Conservation (phyloP, 2,329 filamentous ascomycete species). For the Metarhizium brunneum region DNA sequence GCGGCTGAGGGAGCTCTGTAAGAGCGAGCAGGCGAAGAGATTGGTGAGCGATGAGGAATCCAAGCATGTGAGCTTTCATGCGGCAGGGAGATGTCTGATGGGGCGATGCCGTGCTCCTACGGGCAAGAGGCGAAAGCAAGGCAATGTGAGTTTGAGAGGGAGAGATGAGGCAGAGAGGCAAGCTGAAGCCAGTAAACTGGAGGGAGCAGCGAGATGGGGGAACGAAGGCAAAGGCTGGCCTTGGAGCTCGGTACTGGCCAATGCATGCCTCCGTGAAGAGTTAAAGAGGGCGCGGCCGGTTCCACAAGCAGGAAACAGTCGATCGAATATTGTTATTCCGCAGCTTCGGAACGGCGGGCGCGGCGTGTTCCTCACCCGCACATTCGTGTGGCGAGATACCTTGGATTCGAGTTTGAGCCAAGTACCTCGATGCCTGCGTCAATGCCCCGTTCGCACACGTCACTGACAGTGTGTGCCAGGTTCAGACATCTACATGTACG, state of each 20-base stretch:
- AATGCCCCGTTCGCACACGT: not conserved
- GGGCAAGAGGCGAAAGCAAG: not conserved
- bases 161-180: not conserved
- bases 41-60: not conserved
- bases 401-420: not conserved
- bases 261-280: not conserved
- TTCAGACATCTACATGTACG: not conserved
- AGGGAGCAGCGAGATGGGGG: not conserved
- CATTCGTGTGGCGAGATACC: not conserved
- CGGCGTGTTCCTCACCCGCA: not conserved
- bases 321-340: not conserved
- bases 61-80: not conserved
- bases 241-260: not conserved
- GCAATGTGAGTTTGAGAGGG: not conserved
- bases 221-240: not conserved
- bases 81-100: not conserved
- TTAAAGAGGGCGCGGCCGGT: constrained; percentile 2
- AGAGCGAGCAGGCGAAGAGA: not conserved
- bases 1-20: not conserved
- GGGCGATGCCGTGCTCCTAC: not conserved
- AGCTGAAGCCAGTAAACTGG: not conserved
- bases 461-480: not conserved
- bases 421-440: not conserved
- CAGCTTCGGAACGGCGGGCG: not conserved
- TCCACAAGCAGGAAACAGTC: constrained; percentile 4